Evolutionary conservation across 768 basidiomycete species (phyloP), one percentile per base, ranked within the genome.

Genomic region (Agaricus blazei): DNA sequence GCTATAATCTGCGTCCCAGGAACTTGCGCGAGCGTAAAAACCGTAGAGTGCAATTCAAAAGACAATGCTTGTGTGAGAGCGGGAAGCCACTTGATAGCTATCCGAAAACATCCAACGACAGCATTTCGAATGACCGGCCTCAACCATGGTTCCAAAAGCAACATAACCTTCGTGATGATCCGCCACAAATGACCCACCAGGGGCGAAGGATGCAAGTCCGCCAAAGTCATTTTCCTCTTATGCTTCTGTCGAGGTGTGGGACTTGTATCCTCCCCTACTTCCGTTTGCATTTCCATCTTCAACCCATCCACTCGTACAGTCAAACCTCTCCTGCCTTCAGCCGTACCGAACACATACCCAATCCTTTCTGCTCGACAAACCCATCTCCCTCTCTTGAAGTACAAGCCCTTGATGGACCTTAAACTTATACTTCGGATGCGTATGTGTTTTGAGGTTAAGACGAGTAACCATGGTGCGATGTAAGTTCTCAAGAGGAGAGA

Each of bases 351-450:
- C 54, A 78, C 75, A 67, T 84, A 88, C 49, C 83, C 79, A 45
- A 92, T 79, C 51, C 89, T 83, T 56, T 90, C 87, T n/a, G 86
- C 75, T 29, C 75, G 78, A 70, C 80, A 80, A 27, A 76, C 80
- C 51, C 75, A 71, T 48, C 65, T 68, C 28, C 84, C 83, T 29
- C 72, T 73, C 45, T 81, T 77, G 58, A 88, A 77, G 67, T 85
- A 89, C 23, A 91, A 71, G 34, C 89, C 89, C 51, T 88, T 84
- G 57, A 92, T 82, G 19, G 89, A 92, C 52, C 87, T 80, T 38
- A 87, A 71, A 64, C 89, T 90, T 54, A 90, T 78, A 65, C 85
- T 89, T 40, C 83, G 80, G 34, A 90, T 76, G 29, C 84, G 83
- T 57, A 90, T 72, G 60, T 78, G 83, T 46, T 77, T 77, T n/a